Evolutionary conservation across 2,329 filamentous ascomycete species (phyloP).

Genomic region (Penicillium sp.): DNA sequence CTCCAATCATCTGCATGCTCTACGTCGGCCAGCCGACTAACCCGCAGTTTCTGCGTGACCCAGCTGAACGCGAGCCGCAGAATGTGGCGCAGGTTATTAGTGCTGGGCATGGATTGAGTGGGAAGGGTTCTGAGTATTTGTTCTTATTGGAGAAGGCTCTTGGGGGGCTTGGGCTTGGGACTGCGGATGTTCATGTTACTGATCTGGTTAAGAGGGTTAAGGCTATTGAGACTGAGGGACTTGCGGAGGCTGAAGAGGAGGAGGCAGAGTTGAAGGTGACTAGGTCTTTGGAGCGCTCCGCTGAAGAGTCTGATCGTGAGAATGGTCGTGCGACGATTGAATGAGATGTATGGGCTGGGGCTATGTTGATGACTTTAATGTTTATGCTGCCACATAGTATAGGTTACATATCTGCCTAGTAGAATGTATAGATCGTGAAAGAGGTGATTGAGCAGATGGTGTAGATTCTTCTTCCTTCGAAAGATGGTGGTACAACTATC

Average conservation of each 20-base stretch:
- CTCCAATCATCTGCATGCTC: constrained; percentile 63
- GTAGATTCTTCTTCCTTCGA: too few relatives aligned
- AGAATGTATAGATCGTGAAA: background rate
- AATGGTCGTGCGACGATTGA: constrained; percentile 18
- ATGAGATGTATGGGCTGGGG: constrained; percentile 2
- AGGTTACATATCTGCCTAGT: background rate
- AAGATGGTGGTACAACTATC: too few relatives aligned
- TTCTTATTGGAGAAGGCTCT: constrained; percentile 76
- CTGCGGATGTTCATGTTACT: constrained; percentile 77
- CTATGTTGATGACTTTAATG: background rate
- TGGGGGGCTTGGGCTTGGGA: constrained; percentile 69
- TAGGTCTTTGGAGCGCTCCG: constrained; percentile 23
- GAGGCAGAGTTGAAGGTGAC: constrained; percentile 33
- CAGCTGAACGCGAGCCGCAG: constrained; percentile 67
- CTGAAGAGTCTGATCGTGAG: constrained; percentile 12
- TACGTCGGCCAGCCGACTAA: constrained; percentile 96
- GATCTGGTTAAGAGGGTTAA: constrained; percentile 75
- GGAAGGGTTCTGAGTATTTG: constrained; percentile 86
- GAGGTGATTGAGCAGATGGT: background rate
- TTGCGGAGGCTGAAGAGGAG: constrained; percentile 33
- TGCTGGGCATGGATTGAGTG: constrained; percentile 75
- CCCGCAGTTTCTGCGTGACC: constrained; percentile 71
- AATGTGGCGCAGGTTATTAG: constrained; percentile 78
- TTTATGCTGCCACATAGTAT: background rate
- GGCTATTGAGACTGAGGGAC: constrained; percentile 54